Conservation (phyloP, 805 yeast genomes). For the Zygotorulaspora chibaensis region DNA sequence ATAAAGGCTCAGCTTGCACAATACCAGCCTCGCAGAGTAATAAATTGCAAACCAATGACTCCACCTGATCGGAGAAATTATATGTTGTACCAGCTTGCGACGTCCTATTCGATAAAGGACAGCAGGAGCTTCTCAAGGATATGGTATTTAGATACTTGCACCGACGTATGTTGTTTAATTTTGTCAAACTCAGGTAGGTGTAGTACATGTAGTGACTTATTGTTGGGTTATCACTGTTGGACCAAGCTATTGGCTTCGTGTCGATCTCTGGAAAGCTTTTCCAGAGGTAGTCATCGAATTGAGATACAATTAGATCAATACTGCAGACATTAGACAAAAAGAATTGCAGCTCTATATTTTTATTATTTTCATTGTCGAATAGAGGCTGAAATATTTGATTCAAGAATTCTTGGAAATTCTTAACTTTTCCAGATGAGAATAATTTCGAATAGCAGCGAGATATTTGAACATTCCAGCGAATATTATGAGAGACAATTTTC, state of each 20-base stretch:
- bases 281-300: constrained; percentile 29
- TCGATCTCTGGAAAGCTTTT: constrained; percentile 18
- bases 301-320: constrained; percentile 31
- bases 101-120: constrained; percentile 22
- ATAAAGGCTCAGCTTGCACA: constrained; percentile 29
- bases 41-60: constrained; percentile 29
- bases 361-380: constrained; percentile 24
- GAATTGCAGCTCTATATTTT: constrained; percentile 30
- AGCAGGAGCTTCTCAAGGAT: constrained; percentile 24
- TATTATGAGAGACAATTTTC: constrained; percentile 38
- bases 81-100: constrained; percentile 27
- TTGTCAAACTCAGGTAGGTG: constrained; percentile 25
- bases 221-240: constrained; percentile 37
- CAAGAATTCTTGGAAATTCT: constrained; percentile 34
- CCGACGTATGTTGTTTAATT: constrained; percentile 18
- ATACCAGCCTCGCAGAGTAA: constrained; percentile 32
- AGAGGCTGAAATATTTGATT: constrained; percentile 35
- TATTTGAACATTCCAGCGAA: constrained; percentile 38
- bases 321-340: constrained; percentile 33
- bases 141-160: constrained; percentile 19
- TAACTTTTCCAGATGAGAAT: constrained; percentile 18
- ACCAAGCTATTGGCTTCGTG: constrained; percentile 30
- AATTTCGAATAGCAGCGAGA: constrained; percentile 33
- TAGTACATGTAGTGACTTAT: constrained; percentile 39
- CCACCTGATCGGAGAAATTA: constrained; percentile 28